Evolutionary conservation across 768 basidiomycete genomes (phyloP).

Genomic region (Paxillus rubicundulus): DNA sequence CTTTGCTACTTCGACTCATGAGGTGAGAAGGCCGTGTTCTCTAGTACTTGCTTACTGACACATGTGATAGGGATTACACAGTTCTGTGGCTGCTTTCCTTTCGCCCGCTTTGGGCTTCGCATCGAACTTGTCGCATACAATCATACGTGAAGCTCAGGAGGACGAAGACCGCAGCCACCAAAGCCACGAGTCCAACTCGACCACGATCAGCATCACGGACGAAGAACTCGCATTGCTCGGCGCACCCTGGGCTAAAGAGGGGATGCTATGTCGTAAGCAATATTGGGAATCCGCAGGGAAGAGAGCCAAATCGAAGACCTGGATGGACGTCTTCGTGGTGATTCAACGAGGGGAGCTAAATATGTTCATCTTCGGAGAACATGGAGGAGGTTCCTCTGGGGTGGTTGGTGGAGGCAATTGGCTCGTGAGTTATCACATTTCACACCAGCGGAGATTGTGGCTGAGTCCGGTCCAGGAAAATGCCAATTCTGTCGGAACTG

Average conservation of each 20-base stretch:
- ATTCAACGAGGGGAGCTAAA: constrained; percentile 91
- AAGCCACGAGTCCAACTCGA: constrained; percentile 64
- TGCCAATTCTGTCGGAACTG: constrained; percentile 78
- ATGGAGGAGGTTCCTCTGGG: constrained; percentile 55
- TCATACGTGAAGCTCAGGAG: constrained; percentile 93
- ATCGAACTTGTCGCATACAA: constrained; percentile 91
- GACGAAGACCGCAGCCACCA: constrained; percentile 71
- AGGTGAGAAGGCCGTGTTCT: constrained; percentile 42
- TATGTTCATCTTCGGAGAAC: constrained; percentile 93
- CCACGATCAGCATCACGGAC: constrained; percentile 84
- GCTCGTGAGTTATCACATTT: constrained; percentile 64
- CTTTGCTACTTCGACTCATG: constrained; percentile 85
- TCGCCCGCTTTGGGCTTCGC: constrained; percentile 94
- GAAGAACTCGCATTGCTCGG: constrained; percentile 95
- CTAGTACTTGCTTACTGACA: constrained; percentile 9
- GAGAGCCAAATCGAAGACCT: constrained; percentile 82
- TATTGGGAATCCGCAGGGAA: constrained; percentile 88
- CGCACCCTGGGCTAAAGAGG: constrained; percentile 99
- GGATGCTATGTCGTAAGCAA: constrained; percentile 90
- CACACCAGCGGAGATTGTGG: not conserved
- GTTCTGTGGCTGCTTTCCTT: constrained; percentile 66
- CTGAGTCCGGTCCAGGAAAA: constrained; percentile 59
- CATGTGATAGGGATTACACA: constrained; percentile 49
- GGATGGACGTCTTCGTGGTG: constrained; percentile 95
- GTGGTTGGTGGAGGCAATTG: constrained; percentile 96